Evolutionary conservation across 306 rosid species (phyloP), one percentile per base, ranked within the genome.

Genomic region (Pachyrhizus erosus): DNA sequence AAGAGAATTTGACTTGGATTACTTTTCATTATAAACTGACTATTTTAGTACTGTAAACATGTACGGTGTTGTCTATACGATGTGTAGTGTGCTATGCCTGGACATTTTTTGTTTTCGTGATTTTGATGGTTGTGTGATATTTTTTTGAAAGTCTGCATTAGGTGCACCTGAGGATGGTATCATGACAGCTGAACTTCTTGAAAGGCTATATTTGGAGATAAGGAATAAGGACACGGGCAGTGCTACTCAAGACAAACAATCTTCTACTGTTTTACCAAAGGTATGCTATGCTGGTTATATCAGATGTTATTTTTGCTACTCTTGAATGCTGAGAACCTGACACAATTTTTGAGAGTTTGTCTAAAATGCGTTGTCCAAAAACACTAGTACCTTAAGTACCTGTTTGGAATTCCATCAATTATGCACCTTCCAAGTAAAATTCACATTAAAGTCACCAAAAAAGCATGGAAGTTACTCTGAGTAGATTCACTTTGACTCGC

Each of bases 81-180:
- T 61, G 14, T 71, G 13, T 73, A 64, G 62, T 61, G 42, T 34
- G 76, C 33, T 15, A 45, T 52, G 65, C 51, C 55, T 45, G 12
- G 37, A 15, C 37, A 8, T 58, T 73, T 73, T 46, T 61, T 54
- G 27, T 58, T 46, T 69, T 62, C 11, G 15, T 72, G 79, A 60
- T 57, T 57, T 84, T 84, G 51, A 79, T 60, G 58, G 34, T 37
- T 54, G 7, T 14, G 18, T 70, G 58, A 34, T 74, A 18, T 78
- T 83, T 84, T 71, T 83, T 80, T 77, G 17, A 80, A 83, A 93
- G 94, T 86, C 98, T 52, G 84, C 90, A 23, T 46, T 82, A 48
- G 97, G 97, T 64, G 73, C 82, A 80, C 82, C 87, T 51, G 92
- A 96, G 86, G 97, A 93, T 77, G 98, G 99, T 58, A 91, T 96